Evolutionary conservation across 1,284 basidiomycete genomes (phyloP).

Genomic region (Cutaneotrichosporon arboriforme): DNA sequence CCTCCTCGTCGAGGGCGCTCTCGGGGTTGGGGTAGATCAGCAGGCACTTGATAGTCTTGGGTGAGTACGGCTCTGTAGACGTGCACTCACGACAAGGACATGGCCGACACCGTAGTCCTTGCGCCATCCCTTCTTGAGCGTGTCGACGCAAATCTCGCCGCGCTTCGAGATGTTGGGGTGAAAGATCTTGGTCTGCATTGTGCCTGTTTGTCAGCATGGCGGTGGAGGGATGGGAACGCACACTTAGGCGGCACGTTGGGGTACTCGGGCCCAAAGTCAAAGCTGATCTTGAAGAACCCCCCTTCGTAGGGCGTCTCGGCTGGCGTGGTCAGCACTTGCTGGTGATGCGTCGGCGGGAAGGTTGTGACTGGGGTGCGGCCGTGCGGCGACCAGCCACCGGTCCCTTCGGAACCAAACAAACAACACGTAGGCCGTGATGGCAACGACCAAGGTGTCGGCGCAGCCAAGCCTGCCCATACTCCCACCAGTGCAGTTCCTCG

Average conservation of each 20-base stretch:
- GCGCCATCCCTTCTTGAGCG: slow-evolving; percentile 95
- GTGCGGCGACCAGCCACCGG: not conserved
- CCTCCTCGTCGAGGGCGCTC: slow-evolving; percentile 89
- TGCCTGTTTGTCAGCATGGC: slow-evolving; percentile 54
- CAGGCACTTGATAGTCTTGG: slow-evolving; percentile 76
- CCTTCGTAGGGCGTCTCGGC: slow-evolving; percentile 87
- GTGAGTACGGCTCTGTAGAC: not conserved
- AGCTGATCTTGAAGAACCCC: slow-evolving; percentile 81
- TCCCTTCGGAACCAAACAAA: slow-evolving; percentile 1
- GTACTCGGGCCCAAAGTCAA: slow-evolving; percentile 78
- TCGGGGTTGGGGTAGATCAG: slow-evolving; percentile 95
- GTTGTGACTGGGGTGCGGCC: not conserved
- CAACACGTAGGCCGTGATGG: too few species aligned
- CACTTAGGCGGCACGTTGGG: slow-evolving; percentile 87
- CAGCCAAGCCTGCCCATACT: too few species aligned
- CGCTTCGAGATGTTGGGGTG: slow-evolving; percentile 86
- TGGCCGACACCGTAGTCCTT: slow-evolving; percentile 82
- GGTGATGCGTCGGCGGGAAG: too few species aligned
- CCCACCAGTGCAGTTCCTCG: too few species aligned
- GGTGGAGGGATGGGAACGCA: slow-evolving; percentile 48
- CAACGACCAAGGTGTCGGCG: too few species aligned
- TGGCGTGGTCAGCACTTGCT: slow-evolving; percentile 36
- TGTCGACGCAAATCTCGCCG: slow-evolving; percentile 96
- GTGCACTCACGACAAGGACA: slow-evolving; percentile 61
- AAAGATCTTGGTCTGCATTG: slow-evolving; percentile 88